Percentiles rank a stretch among this genome's conserved stretches.
phyloP scores from a whole-genome alignment of 1,284 basidiomycete species.

The Naganishia sp. region DNA sequence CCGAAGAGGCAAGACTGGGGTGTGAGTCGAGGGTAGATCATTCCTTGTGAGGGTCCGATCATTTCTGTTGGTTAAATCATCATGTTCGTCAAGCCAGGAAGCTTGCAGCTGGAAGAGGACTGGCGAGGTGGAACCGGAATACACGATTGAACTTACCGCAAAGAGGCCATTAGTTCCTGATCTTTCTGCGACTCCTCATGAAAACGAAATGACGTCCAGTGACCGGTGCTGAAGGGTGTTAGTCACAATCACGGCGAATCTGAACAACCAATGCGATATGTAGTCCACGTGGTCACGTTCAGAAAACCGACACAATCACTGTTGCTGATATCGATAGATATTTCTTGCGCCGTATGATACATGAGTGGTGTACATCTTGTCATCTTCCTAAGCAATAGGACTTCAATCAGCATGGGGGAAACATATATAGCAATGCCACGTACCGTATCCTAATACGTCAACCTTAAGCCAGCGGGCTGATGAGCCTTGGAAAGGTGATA shows the following conservation, averaged over 20 bases:
- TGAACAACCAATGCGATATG: no score
- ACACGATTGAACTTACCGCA: background rate
- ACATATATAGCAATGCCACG: background rate
- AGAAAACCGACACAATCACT: background rate
- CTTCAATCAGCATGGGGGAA: background rate
- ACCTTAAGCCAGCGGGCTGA: slow-evolving; percentile 32
- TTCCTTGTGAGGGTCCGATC: slow-evolving; percentile 20
- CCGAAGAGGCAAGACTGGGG: background rate
- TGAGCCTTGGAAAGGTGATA: slow-evolving; percentile 22
- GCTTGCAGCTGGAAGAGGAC: no score
- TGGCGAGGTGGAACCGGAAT: background rate
- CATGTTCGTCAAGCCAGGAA: background rate
- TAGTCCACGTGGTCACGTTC: no score
- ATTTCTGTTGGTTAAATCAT: slow-evolving; percentile 23
- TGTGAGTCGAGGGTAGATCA: slow-evolving; percentile 6
- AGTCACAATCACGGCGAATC: no score
- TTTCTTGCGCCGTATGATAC: slow-evolving; percentile 19
- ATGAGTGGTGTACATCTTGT: slow-evolving; percentile 22
- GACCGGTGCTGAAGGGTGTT: no score
- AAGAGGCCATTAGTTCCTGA: no score
- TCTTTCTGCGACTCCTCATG: no score
- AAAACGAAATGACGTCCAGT: background rate
- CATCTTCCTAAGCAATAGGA: background rate
- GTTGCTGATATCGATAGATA: slow-evolving; percentile 9
- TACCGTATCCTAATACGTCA: slow-evolving; percentile 1